A percentile compares a stretch with the other conserved stretches of the same genome.
Conservation (phyloP, 495 filamentous ascomycete species). For the Podospora anserina region DNA sequence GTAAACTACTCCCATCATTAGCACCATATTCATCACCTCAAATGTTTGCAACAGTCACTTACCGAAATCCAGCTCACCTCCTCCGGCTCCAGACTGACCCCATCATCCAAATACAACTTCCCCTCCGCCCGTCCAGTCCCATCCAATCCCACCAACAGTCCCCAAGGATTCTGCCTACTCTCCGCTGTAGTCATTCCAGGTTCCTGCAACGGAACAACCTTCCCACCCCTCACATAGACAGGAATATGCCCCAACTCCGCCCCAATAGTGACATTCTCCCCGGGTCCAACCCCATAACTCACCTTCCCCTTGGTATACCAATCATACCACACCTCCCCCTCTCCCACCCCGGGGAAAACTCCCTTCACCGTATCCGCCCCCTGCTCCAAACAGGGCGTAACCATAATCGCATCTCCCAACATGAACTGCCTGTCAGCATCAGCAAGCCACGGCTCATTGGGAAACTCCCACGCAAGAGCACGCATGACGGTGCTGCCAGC, state of each 20-base stretch:
- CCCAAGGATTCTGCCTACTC: conserved; percentile 65
- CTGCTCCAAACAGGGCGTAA: conserved; percentile 68
- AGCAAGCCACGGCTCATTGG: conserved; percentile 67
- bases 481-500: conserved; percentile 75
- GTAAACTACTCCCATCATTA: conserved; percentile 44
- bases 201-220: conserved; percentile 67
- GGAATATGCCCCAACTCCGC: conserved; percentile 79
- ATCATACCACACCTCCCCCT: conserved; percentile 70
- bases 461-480: conserved; percentile 81
- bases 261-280: conserved; percentile 67
- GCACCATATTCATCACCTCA: conserved; percentile 1
- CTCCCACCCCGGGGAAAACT: conserved; percentile 69
- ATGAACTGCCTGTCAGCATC: conserved; percentile 72
- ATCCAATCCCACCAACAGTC: conserved; percentile 61
- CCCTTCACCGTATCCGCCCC: conserved; percentile 65
- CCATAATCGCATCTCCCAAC: conserved; percentile 65
- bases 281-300: conserved; percentile 49
- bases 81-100: conserved; percentile 62
- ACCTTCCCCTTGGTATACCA: conserved; percentile 63
- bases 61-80: conserved; percentile 57
- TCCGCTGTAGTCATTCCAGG: conserved; percentile 66
- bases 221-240: conserved; percentile 69
- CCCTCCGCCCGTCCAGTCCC: conserved; percentile 59
- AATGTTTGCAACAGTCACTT: conserved; percentile 20
- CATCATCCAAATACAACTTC: conserved; percentile 77